phyloP scores from a whole-genome alignment of 441 rosid species.

The Erodium trifolium region DNA sequence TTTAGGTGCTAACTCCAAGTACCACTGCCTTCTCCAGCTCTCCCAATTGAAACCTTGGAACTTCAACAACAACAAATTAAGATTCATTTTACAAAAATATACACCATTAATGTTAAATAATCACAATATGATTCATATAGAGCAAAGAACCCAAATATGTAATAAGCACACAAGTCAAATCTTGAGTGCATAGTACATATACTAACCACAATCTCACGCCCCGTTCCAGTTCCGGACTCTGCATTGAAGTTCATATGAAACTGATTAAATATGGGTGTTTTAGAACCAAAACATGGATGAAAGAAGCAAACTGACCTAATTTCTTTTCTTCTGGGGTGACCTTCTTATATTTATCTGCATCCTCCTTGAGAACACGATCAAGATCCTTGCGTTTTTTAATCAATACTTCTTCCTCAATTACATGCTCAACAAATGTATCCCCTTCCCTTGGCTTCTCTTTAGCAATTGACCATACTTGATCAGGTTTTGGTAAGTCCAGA shows the following conservation, averaged over 20 bases:
- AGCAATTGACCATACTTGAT: constrained; percentile 48
- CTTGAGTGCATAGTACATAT: not conserved
- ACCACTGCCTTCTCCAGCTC: constrained; percentile 52
- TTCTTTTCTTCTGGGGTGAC: constrained; percentile 26
- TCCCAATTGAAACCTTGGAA: constrained; percentile 58
- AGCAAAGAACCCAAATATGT: not conserved
- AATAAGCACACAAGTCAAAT: not conserved
- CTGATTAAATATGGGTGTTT: no score
- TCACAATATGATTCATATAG: not conserved
- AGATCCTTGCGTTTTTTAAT: constrained; percentile 39
- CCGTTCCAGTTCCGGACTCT: constrained; percentile 51
- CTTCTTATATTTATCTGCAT: constrained; percentile 12
- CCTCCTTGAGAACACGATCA: constrained; percentile 13
- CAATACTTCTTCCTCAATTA: constrained; percentile 38
- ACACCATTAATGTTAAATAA: not conserved
- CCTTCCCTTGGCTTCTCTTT: constrained; percentile 38
- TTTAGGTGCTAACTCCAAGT: constrained; percentile 41
- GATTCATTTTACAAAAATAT: not conserved
- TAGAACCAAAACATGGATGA: not conserved
- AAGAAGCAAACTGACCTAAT: constrained; percentile 24
- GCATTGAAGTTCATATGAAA: constrained; percentile 21
- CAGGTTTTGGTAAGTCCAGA: constrained; percentile 33
- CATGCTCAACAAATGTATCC: constrained; percentile 37
- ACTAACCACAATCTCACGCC: constrained; percentile 51
- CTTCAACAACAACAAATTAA: constrained; percentile 26